These are phyloP conservation scores for Jamesozyma piceae DNA, from an alignment of 805 yeast genomes.

Conservation along the genomic window DNA sequence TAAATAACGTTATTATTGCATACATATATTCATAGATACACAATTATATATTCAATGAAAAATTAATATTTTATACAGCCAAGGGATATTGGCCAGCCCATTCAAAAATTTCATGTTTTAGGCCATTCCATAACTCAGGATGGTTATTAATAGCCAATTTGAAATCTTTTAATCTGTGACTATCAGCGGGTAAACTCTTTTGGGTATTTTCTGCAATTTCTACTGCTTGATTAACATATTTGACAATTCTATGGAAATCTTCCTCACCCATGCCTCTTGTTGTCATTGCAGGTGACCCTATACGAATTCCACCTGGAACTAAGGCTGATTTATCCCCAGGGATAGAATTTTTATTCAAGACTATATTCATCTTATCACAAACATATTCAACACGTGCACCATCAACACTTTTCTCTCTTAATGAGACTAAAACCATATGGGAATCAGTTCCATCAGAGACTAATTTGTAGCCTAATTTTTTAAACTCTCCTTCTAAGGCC, in stretches of 20 bases:
- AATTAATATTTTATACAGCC: slow-evolving; percentile 27
- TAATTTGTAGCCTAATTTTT: slow-evolving; percentile 60
- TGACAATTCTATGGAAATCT: slow-evolving; percentile 72
- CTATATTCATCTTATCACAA: slow-evolving; percentile 87
- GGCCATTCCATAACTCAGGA: slow-evolving; percentile 53
- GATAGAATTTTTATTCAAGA: slow-evolving; percentile 91
- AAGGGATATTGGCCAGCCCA: slow-evolving; percentile 88
- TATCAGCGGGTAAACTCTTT: slow-evolving; percentile 72
- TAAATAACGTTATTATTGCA: background rate
- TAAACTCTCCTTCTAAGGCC: slow-evolving; percentile 66
- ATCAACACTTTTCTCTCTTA: slow-evolving; percentile 80
- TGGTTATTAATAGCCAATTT: slow-evolving; percentile 68
- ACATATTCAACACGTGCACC: slow-evolving; percentile 95
- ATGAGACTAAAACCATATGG: slow-evolving; percentile 83
- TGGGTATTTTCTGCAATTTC: slow-evolving; percentile 67
- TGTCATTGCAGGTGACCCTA: slow-evolving; percentile 97
- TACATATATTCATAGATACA: background rate
- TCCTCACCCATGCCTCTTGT: slow-evolving; percentile 88
- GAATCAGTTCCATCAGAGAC: slow-evolving; percentile 95
- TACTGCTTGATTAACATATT: slow-evolving; percentile 73
- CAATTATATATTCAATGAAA: background rate
- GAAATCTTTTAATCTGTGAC: slow-evolving; percentile 91
- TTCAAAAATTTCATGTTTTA: slow-evolving; percentile 66
- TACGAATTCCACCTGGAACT: slow-evolving; percentile 92
- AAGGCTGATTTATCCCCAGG: slow-evolving; percentile 96